Conservation (phyloP, 345 rosid genomes). For the Chamaenerion angustifolium region DNA sequence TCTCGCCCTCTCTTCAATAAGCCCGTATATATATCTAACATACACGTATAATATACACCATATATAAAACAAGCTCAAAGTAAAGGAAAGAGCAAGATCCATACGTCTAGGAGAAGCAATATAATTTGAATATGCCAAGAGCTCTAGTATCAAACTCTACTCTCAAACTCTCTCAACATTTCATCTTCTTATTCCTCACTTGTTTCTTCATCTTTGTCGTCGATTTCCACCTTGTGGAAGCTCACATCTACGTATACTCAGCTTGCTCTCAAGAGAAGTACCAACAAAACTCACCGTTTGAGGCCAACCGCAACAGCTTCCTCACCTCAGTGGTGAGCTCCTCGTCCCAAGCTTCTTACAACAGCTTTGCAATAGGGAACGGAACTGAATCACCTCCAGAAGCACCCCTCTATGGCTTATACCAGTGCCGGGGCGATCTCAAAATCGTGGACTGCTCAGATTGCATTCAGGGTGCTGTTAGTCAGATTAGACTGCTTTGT, state of each 20-base stretch:
- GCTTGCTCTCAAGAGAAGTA: slow-evolving; percentile 69
- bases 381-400: slow-evolving; percentile 27
- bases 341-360: slow-evolving; percentile 40
- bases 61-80: no score
- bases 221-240: slow-evolving; percentile 16
- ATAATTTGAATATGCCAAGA: background rate
- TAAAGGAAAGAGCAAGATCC: no score
- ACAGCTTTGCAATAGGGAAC: slow-evolving; percentile 43
- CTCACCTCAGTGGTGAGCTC: slow-evolving; percentile 54
- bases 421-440: slow-evolving; percentile 80
- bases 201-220: slow-evolving; percentile 2
- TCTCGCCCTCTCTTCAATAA: no score
- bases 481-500: slow-evolving; percentile 53
- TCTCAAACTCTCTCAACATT: background rate
- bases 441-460: slow-evolving; percentile 32
- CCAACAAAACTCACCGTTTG: slow-evolving; percentile 43
- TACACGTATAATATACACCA: no score
- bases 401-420: slow-evolving; percentile 38
- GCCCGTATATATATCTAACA: no score
- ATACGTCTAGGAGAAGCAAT: no score
- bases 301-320: slow-evolving; percentile 46
- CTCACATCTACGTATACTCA: slow-evolving; percentile 51
- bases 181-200: background rate
- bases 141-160: background rate
- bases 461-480: slow-evolving; percentile 44